Percentiles rank a stretch among this genome's conserved stretches.
phyloP scores from a whole-genome alignment of 805 yeast genomes.

The Babjeviella inositovora region DNA sequence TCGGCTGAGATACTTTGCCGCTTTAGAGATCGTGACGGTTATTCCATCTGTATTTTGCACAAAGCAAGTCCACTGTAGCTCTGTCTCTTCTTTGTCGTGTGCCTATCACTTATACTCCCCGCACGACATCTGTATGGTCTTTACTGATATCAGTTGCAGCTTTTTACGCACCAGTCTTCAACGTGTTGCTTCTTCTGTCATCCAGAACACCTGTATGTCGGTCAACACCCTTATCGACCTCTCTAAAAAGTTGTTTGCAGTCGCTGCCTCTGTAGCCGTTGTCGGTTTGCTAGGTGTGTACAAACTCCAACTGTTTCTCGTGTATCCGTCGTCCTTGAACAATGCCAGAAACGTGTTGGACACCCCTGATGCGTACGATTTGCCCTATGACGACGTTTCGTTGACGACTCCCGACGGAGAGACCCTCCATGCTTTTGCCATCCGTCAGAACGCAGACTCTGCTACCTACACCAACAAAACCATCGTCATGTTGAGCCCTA shows the following conservation, averaged over 20 bases:
- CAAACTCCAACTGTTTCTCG: slow-evolving; percentile 42
- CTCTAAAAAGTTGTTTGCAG: slow-evolving; percentile 17
- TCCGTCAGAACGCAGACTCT: slow-evolving; percentile 27
- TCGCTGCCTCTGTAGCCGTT: slow-evolving; percentile 25
- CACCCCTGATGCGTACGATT: slow-evolving; percentile 55
- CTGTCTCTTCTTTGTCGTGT: no score
- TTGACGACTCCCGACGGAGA: slow-evolving; percentile 60
- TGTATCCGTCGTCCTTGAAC: slow-evolving; percentile 76
- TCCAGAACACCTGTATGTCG: no score
- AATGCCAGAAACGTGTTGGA: slow-evolving; percentile 60
- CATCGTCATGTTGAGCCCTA: slow-evolving; percentile 68
- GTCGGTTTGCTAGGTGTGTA: slow-evolving; percentile 37
- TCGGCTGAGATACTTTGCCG: no score
- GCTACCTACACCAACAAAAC: slow-evolving; percentile 41
- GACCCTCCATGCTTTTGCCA: slow-evolving; percentile 43
- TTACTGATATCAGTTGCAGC: no score
- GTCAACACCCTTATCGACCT: not conserved
- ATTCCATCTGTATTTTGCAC: no score
- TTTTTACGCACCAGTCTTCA: no score
- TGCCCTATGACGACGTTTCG: slow-evolving; percentile 46
- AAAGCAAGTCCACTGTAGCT: no score
- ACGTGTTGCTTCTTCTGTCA: no score
- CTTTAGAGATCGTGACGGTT: no score
- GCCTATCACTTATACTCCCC: no score
- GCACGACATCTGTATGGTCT: no score